These are phyloP conservation scores for Xylariaceae sp. DNA, from an alignment of 2,329 filamentous ascomycete species.

Conservation along the genomic window DNA sequence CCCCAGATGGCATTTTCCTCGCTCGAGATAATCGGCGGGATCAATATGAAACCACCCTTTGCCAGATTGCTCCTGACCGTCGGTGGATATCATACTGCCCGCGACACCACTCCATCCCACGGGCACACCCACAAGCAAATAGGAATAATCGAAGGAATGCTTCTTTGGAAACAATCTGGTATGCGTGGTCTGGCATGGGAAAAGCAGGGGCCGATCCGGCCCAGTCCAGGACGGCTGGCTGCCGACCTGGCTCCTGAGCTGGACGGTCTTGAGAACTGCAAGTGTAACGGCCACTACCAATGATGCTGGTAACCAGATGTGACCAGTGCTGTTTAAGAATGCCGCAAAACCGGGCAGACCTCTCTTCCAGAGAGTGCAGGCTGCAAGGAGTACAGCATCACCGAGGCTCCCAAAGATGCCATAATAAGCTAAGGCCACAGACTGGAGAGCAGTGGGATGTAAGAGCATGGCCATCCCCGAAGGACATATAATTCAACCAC, in stretches of 20 bases:
- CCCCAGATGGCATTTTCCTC: conserved; percentile 42
- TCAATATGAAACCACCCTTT: conserved; percentile 52
- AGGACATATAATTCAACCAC: too few species aligned
- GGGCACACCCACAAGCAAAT: conserved; percentile 61
- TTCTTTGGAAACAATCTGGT: conserved; percentile 58
- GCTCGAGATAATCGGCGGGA: conserved; percentile 52
- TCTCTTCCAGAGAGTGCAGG: conserved; percentile 8
- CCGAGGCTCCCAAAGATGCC: conserved; percentile 10
- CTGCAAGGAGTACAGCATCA: conserved; percentile 10
- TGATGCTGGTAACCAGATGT: conserved; percentile 2
- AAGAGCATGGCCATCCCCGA: too few species aligned
- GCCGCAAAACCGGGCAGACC: neutral
- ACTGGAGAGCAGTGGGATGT: neutral
- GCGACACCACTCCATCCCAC: conserved; percentile 51
- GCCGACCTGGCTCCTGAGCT: conserved; percentile 1
- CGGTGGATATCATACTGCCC: conserved; percentile 49
- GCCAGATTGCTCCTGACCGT: conserved; percentile 13
- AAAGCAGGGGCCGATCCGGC: conserved; percentile 41
- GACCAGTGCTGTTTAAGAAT: neutral
- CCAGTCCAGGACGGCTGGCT: conserved; percentile 14
- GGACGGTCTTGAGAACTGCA: conserved; percentile 1
- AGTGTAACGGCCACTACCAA: conserved; percentile 3
- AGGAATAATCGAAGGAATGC: conserved; percentile 63
- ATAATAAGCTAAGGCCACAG: conserved; percentile 10
- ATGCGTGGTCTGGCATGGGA: conserved; percentile 60